Evolutionary conservation across 192 early-diverging fungal genomes (phyloP), one percentile per base, ranked within the genome.

Genomic region (Coemansia sp.): DNA sequence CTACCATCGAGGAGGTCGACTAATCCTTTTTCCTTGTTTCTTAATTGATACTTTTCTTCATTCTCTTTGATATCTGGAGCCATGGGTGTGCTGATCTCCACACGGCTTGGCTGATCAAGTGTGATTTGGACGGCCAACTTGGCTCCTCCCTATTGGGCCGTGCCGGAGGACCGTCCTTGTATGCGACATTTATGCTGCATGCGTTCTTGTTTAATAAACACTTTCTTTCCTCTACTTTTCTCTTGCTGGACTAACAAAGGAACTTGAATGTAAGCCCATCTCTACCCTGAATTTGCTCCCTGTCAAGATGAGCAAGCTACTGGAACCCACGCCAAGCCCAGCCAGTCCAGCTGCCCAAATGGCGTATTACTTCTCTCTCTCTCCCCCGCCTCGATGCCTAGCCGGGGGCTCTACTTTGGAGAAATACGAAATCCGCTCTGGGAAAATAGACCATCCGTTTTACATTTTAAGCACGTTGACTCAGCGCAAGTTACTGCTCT

Each of bases 1-100:
- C 86, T 32, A 83, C 81, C 62, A 83, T 88, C 36, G 86, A 88
- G 80, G 86, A 88, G 78, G 86, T 88, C 76, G 86, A 88, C 65
- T 88, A 88, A 85, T 70, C 26, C 40, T 7, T 3, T 15, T 40
- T 17, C 11, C 11, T 28, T n/a, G n/a, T n/a, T n/a, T n/a, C n/a
- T n/a, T n/a, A n/a, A 14, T 45, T 45, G 20, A 20, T 45, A 4
- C 26, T 45, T 41, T 51, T 38, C 38, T 26, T 53, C 1, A 39
- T 31, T 51, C 50, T 17, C 15, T 7, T 51, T 51, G 3, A 40
- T 40, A 10, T 9, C 23, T 26, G 23, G 23, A 26, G 23, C 23
- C n/a, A n/a, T n/a, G n/a, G n/a, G n/a, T n/a, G 23, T 26, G 23
- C 23, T 34, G 10, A 34, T 34, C 32, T 6, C 32, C 32, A 6